Evolutionary conservation across 768 basidiomycete genomes (phyloP), one percentile per base, ranked within the genome.

Genomic region (Leccinum barrowsii): DNA sequence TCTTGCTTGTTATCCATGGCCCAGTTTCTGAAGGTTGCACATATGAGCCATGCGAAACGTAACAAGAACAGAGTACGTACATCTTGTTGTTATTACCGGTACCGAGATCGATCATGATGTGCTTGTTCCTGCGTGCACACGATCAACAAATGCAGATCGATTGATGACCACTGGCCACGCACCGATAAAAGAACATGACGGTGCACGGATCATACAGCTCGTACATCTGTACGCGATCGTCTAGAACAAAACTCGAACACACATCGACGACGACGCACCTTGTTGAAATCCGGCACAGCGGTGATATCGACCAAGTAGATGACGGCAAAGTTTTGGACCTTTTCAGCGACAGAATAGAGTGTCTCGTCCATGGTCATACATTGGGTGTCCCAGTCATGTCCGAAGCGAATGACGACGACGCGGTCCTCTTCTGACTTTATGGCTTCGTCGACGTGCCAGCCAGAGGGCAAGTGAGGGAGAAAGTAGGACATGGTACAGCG

Each of bases 301-400:
- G 93, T 97, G 68, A 97, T 98, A 72, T 99, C 96, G 21, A 87
- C 85, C 12, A 97, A 79, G 70, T 98, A 98, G 63, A 98, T 93
- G 66, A 98, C 94, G 7, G 95, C 94, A 74, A 96, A 98, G 77
- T 99, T 98, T 78, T 98, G 94, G 5, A 98, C 94, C 73, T 93
- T 95, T 76, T 98, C 97, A 1, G 90, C 89, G 46, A 97, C 89
- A 1, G 84, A 80, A 73, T 94, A 90, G 10, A 98, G 84, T 2
- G 94, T 96, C 74, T 98, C 96, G 77, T 98, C 97, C 94, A 98
- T 97, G 17, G 87, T 90, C 97, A 98, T 98, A 77, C 96, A 98
- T 63, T 97, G 88, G 0, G 81, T 76, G 72, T 98, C 92, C 86
- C 87, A 89, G 73, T 95, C 94, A 69, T 94, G 91, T 0, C 95